Evolutionary conservation across 1,284 basidiomycete species (phyloP), one percentile per base, ranked within the genome.

Genomic region (Rhodotorula sp.): DNA sequence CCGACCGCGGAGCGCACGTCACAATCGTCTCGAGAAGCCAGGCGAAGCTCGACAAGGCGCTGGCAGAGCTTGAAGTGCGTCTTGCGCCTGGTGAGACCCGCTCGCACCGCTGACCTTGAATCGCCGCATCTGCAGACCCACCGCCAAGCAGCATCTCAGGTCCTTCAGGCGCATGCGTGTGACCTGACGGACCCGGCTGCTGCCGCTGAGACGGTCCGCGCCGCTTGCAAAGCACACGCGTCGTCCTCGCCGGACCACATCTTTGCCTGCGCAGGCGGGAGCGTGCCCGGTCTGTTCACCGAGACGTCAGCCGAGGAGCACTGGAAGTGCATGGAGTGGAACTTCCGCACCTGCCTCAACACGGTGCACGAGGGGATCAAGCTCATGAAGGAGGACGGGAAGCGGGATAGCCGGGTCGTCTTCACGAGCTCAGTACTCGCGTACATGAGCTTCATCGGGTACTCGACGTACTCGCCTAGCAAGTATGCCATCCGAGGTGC

Each of bases 401-500:
- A 84, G 23, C 85, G 86, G 63, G 83, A 84, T 41, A 83, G 84
- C 25, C 91, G 90, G 79, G 89, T 98, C 68, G 85, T 93, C 7
- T 88, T 98, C 62, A 88, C 92, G 34, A 89, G 89, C 13, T 94
- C 92, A 0, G 86, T 89, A n/a, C 81, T 96, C 21, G 91, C 90
- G 0, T 88, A 90, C 76, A 90, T 93, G 84, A 87, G 88, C 1
- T 85, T 97, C 62, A 84, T 91, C 23, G 95, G 96, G 1, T 98
- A 91, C 78, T 85, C 90, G 7, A 86, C 89, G 3, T 98, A 99
- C 80, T 84, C 91, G 2, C 93, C 95, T 0, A 91, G 89, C 61
- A 98, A 97, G 81, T 90, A 91, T 77, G 96, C 96, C 16, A 82
- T 97, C 21, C 85, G 93, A 83, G 94, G 93, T 91, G 77, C 61